phyloP scores from a whole-genome alignment of 2,329 filamentous ascomycete genomes.

The Monilinia vaccinii-corymbosi region DNA sequence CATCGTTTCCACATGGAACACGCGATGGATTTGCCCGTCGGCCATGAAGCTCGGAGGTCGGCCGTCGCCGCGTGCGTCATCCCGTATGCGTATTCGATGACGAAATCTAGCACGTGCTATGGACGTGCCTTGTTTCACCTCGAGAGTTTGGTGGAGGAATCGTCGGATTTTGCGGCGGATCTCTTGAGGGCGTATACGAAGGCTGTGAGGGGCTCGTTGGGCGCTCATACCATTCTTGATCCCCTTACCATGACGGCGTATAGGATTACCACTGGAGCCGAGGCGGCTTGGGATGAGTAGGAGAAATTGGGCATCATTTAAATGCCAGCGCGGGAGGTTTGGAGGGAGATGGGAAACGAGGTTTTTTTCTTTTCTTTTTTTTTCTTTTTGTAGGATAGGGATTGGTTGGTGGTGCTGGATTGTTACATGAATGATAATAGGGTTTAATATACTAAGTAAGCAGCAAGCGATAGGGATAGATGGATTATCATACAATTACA shows the following conservation, averaged over 20 bases:
- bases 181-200: constrained; percentile 7
- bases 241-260: not conserved
- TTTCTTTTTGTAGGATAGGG: not conserved
- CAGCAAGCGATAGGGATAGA: too few species aligned
- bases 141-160: constrained; percentile 8
- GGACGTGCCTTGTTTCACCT: constrained; percentile 5
- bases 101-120: not conserved
- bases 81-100: not conserved
- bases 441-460: too few species aligned
- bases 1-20: not conserved
- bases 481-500: too few species aligned
- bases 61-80: not conserved
- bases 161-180: constrained; percentile 11
- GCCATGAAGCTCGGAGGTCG: not conserved
- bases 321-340: too few species aligned
- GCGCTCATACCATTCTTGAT: not conserved
- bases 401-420: not conserved
- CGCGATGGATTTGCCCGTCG: not conserved
- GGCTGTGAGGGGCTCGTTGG: not conserved
- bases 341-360: too few species aligned
- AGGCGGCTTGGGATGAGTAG: too few species aligned
- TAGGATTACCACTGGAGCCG: not conserved
- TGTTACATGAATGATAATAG: not conserved
- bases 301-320: not conserved
- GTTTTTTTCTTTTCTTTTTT: too few species aligned